These are phyloP conservation scores for Ogataea naganishii DNA, from an alignment of 805 yeast genomes.

Conservation along the genomic window DNA sequence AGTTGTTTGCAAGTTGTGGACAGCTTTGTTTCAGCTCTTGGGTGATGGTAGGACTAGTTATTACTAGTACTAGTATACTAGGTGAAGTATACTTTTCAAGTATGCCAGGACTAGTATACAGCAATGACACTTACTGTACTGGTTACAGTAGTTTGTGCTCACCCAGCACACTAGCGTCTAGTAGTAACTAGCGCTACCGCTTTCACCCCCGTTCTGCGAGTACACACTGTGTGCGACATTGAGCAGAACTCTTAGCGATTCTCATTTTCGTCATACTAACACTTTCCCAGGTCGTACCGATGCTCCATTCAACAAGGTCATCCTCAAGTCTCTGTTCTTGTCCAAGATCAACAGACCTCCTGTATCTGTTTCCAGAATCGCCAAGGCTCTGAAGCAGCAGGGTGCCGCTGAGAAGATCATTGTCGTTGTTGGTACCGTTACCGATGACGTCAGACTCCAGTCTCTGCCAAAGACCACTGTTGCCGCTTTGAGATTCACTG, in stretches of 20 bases:
- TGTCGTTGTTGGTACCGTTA: slow-evolving; percentile 98
- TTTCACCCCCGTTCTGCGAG: slow-evolving; percentile 28
- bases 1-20: no score
- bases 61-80: no score
- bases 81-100: no score
- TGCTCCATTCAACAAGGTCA: slow-evolving; percentile 96
- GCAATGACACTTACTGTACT: no score
- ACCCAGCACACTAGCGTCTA: no score
- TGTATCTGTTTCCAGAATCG: slow-evolving; percentile 88
- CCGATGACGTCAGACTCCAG: slow-evolving; percentile 92
- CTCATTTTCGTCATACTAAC: slow-evolving; percentile 6
- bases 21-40: no score
- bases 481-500: slow-evolving; percentile 99
- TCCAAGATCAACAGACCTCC: slow-evolving; percentile 99
- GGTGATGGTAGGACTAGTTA: no score
- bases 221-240: slow-evolving; percentile 18
- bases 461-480: slow-evolving; percentile 95
- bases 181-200: no score
- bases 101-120: no score
- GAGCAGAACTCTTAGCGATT: slow-evolving; percentile 30
- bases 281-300: slow-evolving; percentile 81
- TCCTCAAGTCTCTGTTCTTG: slow-evolving; percentile 89
- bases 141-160: no score
- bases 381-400: slow-evolving; percentile 70
- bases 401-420: slow-evolving; percentile 87